Evolutionary conservation across 257 asterid genomes (phyloP), one percentile per base, ranked within the genome.

Genomic region (Echium plantagineum): DNA sequence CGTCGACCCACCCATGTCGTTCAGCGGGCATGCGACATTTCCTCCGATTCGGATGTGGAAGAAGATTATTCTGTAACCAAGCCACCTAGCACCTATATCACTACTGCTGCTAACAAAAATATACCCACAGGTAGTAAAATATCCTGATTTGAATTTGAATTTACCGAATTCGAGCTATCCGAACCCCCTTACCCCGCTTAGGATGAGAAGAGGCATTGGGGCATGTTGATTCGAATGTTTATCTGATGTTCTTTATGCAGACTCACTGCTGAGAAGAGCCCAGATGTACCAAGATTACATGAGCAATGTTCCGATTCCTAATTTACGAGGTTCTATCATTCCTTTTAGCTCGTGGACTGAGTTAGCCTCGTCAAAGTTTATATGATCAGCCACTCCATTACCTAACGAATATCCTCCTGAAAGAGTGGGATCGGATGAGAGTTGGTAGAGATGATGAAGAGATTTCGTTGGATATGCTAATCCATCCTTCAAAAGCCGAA

Each of bases 301-400:
- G 95, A 72, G 80, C 72, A 62, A 38, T 65, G 74, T 89, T 58
- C 84, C 80, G 0, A 15, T 86, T 46, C 95, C 95, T 20, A 38
- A 74, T 1, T 63, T 61, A 6, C 79, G 78, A 4, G 77, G 82
- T 70, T 71, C 86, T 0, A 38, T 74, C n/a, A 69, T 90, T 59
- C 93, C 95, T 19, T 86, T 60, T 63, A 78, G 66, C 21, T 76
- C 93, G 9, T 90, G 95, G 95, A 70, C 51, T 6, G 95, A 80
- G 18, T 59, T 90, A 54, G 94, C 83, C 55, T 65, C 46, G 52
- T 82, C 95, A 90, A 80, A 58, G 66, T 62, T 53, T 77, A 6
- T 84, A 90, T 47, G 70, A 86, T 59, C 72, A 93, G 19, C n/a
- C n/a, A n/a, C n/a, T n/a, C n/a, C n/a, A n/a, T n/a, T n/a, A n/a